Evolutionary conservation across 306 rosid species (phyloP).

Genomic region (Boehmeria nivea): DNA sequence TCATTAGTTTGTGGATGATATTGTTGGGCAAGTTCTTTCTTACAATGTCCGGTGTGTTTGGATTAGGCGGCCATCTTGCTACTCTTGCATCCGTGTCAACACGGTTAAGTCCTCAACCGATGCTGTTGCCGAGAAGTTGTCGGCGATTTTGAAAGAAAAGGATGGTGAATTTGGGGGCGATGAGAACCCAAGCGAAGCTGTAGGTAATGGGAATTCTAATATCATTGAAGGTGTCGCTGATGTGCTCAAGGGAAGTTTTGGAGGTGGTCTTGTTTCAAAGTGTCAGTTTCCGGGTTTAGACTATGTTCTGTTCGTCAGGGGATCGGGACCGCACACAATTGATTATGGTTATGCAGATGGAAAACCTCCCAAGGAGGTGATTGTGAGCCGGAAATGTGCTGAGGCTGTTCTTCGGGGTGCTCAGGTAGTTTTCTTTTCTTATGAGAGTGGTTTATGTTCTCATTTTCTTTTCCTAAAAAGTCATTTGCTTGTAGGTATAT

Average conservation of each 20-base stretch:
- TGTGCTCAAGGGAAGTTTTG: slow-evolving; percentile 26
- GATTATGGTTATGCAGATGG: slow-evolving; percentile 50
- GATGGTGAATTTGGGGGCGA: slow-evolving; percentile 11
- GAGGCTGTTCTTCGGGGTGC: slow-evolving; percentile 98
- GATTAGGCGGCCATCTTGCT: slow-evolving; percentile 74
- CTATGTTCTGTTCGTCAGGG: slow-evolving; percentile 72
- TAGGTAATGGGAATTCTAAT: slow-evolving; percentile 12
- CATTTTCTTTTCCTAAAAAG: no score
- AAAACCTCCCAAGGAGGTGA: slow-evolving; percentile 68
- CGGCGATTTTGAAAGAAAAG: slow-evolving; percentile 24
- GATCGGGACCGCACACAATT: slow-evolving; percentile 75
- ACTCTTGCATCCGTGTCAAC: slow-evolving; percentile 85
- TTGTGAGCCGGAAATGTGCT: slow-evolving; percentile 90
- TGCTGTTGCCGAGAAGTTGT: slow-evolving; percentile 49
- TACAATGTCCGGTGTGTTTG: neutral
- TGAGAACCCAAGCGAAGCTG: slow-evolving; percentile 1
- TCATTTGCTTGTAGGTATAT: slow-evolving; percentile 42
- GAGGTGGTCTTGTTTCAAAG: slow-evolving; percentile 38
- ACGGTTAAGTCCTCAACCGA: slow-evolving; percentile 56
- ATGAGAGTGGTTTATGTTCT: neutral
- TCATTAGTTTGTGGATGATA: neutral
- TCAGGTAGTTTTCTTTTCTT: slow-evolving; percentile 49
- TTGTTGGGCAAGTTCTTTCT: slow-evolving; percentile 1
- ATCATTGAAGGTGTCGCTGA: slow-evolving; percentile 12
- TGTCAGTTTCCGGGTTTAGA: slow-evolving; percentile 67